phyloP scores from a whole-genome alignment of 2,329 filamentous ascomycete genomes.

The Trichoderma aggressivum region DNA sequence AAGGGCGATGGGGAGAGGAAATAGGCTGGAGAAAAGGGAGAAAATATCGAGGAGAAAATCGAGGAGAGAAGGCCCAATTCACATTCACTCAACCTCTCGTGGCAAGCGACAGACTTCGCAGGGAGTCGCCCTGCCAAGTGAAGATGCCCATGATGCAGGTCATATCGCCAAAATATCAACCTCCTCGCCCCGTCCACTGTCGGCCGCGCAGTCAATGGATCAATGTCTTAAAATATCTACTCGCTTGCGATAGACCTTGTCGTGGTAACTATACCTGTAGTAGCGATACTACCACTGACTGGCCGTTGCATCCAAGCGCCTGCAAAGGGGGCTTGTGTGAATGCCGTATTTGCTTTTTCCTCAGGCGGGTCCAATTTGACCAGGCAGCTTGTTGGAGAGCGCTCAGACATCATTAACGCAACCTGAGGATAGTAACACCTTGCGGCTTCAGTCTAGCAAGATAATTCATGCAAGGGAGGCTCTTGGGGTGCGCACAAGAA shows the following conservation, averaged over 20 bases:
- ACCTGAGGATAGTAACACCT: background rate
- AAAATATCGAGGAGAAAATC: background rate
- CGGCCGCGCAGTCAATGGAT: background rate
- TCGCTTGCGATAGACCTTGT: conserved; percentile 8
- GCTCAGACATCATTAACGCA: background rate
- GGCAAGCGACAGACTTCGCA: conserved; percentile 4
- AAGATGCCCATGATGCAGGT: conserved; percentile 9
- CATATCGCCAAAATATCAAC: conserved; percentile 13
- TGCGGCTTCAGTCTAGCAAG: background rate
- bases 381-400: background rate
- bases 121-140: conserved; percentile 3
- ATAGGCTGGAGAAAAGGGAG: background rate
- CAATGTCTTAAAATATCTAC: conserved; percentile 16
- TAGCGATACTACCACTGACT: background rate
- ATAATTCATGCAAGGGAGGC: conserved; percentile 10
- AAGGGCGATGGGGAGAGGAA: background rate
- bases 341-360: background rate
- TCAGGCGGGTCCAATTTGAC: conserved; percentile 14
- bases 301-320: conserved; percentile 2
- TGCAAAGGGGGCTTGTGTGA: conserved; percentile 3
- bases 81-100: conserved; percentile 5
- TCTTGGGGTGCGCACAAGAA: background rate
- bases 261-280: background rate
- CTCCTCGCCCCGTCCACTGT: background rate
- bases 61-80: background rate